Conservation (phyloP, 768 basidiomycete species). For the Tephrocybe rancida region DNA sequence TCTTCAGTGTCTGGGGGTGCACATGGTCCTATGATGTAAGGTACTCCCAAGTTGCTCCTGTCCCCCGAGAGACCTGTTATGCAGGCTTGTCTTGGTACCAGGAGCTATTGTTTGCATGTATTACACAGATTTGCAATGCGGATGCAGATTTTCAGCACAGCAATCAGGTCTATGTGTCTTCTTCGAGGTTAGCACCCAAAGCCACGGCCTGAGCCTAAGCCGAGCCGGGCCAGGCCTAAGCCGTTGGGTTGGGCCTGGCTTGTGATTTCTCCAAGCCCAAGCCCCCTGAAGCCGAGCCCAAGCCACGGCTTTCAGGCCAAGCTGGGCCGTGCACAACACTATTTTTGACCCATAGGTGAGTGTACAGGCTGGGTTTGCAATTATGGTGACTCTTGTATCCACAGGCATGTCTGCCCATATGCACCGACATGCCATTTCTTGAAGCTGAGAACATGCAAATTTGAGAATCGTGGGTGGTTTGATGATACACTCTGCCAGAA, state of each 20-base stretch:
- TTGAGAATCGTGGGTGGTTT: too few species aligned
- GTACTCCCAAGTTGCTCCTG: neutral
- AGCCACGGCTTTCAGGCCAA: constrained; percentile 1
- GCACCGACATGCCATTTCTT: too few species aligned
- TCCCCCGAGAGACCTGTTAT: neutral
- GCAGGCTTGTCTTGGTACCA: neutral
- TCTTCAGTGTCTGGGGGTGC: too few species aligned
- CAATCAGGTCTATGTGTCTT: neutral
- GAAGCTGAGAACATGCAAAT: too few species aligned
- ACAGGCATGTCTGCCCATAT: too few species aligned
- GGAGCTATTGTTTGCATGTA: neutral
- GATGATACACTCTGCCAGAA: too few species aligned
- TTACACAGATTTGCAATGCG: neutral
- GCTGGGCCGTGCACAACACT: constrained; percentile 4
- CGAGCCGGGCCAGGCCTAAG: neutral
- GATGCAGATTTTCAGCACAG: neutral
- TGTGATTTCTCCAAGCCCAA: neutral
- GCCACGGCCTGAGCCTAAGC: neutral
- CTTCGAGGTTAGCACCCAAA: neutral
- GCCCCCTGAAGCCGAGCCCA: neutral
- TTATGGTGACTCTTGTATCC: too few species aligned
- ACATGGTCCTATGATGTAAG: too few species aligned
- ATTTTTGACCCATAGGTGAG: too few species aligned
- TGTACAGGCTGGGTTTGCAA: too few species aligned
- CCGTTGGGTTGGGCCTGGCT: neutral